These are phyloP conservation scores for Corylus americana DNA, from an alignment of 306 rosid genomes.

Conservation along the genomic window DNA sequence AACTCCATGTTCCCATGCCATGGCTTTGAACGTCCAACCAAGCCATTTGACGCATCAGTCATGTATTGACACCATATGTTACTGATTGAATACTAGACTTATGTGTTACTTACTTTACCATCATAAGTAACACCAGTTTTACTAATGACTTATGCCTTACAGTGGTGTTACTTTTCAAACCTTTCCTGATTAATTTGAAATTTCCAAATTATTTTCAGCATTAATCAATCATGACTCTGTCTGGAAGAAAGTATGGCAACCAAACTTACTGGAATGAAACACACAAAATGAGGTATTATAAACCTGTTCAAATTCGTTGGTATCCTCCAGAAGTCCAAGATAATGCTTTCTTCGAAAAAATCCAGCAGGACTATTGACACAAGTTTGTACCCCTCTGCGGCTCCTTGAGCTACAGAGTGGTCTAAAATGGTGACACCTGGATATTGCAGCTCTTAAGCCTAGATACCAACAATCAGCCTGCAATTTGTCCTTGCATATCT, in stretches of 20 bases:
- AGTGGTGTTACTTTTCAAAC: neutral
- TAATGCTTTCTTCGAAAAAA: constrained; percentile 69
- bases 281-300: constrained; percentile 6
- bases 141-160: neutral
- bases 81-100: too few species aligned
- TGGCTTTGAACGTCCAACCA: neutral
- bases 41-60: neutral
- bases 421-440: constrained; percentile 48
- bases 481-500: constrained; percentile 82
- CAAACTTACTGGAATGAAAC: neutral
- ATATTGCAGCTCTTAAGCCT: constrained; percentile 70
- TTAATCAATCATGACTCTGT: neutral
- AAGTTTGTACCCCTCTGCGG: constrained; percentile 70
- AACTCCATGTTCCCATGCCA: neutral
- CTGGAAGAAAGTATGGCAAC: neutral
- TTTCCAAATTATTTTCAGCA: neutral
- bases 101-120: too few species aligned
- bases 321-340: constrained; percentile 75
- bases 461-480: constrained; percentile 82
- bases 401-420: constrained; percentile 54
- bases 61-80: too few species aligned
- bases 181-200: neutral
- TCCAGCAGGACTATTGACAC: constrained; percentile 85
- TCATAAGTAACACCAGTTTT: too few species aligned
- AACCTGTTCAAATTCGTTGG: constrained; percentile 70